These are phyloP conservation scores for Lepidium africanum DNA, from an alignment of 345 rosid genomes.

Conservation along the genomic window DNA sequence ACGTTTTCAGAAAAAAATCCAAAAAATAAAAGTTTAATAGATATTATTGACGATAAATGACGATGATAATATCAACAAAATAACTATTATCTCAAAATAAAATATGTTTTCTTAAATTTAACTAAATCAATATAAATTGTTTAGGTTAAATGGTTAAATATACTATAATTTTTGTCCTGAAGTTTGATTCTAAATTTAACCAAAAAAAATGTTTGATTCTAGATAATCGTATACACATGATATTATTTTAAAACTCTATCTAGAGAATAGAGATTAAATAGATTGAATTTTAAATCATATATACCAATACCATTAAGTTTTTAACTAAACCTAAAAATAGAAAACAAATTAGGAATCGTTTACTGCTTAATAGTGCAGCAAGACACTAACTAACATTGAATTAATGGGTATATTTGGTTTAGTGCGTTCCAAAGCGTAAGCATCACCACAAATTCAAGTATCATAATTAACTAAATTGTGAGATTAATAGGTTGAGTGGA, in stretches of 20 bases:
- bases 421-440: neutral
- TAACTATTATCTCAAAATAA: neutral
- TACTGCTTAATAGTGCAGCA: neutral
- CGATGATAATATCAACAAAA: neutral
- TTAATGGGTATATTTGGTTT: neutral
- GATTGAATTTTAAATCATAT: neutral
- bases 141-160: no score
- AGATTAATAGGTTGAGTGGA: neutral
- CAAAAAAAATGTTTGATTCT: no score
- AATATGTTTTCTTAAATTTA: neutral
- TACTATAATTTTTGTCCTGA: no score
- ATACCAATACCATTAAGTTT: neutral
- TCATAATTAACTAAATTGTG: neutral
- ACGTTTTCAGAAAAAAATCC: constrained; percentile 11
- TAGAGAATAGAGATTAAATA: neutral
- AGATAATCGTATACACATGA: no score
- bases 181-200: no score
- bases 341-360: neutral
- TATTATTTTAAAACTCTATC: neutral
- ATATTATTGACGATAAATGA: neutral
- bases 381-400: neutral
- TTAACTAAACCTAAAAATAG: neutral
- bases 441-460: neutral
- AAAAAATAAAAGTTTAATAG: neutral
- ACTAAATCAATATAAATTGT: neutral